Percentiles rank a stretch among this genome's conserved stretches.
These are phyloP conservation scores for Trametes sanguinea DNA, from an alignment of 768 basidiomycete genomes.

Conservation along the genomic window DNA sequence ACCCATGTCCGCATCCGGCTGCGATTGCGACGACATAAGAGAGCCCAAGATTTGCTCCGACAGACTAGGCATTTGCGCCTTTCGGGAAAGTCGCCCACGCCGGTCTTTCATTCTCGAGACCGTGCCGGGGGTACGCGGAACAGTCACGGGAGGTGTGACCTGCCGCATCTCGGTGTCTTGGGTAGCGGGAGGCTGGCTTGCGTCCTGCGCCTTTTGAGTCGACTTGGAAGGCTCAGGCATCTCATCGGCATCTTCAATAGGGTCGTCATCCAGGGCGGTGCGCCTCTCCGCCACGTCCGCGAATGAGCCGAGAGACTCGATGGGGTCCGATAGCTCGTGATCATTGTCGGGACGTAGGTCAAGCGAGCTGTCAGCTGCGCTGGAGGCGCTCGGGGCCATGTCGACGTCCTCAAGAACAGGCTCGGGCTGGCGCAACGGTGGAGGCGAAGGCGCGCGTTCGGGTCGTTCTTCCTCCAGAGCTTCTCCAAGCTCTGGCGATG, in stretches of 20 bases:
- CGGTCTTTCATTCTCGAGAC: constrained; percentile 47
- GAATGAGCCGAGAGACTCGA: constrained; percentile 37
- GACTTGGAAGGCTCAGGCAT: neutral
- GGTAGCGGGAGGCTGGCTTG: neutral
- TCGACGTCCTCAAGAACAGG: constrained; percentile 1
- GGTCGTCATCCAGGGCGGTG: constrained; percentile 26
- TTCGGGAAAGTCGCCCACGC: constrained; percentile 33
- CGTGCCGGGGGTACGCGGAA: constrained; percentile 37
- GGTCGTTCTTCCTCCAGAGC: neutral
- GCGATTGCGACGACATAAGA: neutral
- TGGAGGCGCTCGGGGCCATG: neutral
- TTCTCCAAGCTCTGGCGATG: neutral
- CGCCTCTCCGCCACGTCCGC: constrained; percentile 12
- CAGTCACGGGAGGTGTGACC: constrained; percentile 19
- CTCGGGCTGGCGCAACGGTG: neutral
- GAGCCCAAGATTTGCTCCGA: constrained; percentile 7
- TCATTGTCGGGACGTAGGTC: constrained; percentile 11
- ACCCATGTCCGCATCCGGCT: neutral
- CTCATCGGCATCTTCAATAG: constrained; percentile 32
- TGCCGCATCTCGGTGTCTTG: neutral
- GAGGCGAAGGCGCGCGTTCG: neutral
- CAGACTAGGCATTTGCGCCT: constrained; percentile 11
- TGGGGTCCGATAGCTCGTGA: constrained; percentile 39
- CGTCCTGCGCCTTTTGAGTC: neutral
- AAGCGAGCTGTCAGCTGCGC: neutral